These are phyloP conservation scores for Rhodotorula toruloides DNA, from an alignment of 768 basidiomycete species.

Conservation along the genomic window DNA sequence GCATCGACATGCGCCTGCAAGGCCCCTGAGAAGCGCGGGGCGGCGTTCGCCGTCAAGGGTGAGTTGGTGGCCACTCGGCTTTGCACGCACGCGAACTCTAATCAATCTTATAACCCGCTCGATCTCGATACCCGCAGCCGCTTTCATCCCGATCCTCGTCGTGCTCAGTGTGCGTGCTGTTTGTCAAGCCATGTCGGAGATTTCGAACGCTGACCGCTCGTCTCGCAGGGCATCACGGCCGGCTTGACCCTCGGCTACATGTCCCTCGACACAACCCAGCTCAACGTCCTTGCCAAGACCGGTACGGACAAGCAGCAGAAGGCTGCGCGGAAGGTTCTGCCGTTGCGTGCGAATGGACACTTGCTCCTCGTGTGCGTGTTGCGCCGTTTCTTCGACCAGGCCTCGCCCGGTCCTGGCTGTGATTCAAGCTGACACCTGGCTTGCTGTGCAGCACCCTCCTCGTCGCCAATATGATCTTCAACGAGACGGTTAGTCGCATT, in stretches of 20 bases:
- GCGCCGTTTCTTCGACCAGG: background rate
- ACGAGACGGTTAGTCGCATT: background rate
- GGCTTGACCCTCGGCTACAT: slow-evolving; percentile 79
- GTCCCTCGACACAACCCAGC: slow-evolving; percentile 86
- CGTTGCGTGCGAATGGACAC: slow-evolving; percentile 77
- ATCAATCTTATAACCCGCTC: background rate
- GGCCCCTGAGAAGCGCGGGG: background rate
- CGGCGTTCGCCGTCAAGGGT: background rate
- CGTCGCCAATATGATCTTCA: slow-evolving; percentile 23
- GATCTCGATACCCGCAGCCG: too few relatives aligned
- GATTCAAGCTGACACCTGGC: too few relatives aligned
- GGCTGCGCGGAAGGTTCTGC: slow-evolving; percentile 78
- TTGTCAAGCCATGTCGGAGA: background rate
- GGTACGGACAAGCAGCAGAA: slow-evolving; percentile 73
- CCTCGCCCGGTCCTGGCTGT: background rate
- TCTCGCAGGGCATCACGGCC: background rate
- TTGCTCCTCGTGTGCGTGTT: slow-evolving; percentile 55
- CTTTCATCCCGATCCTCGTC: slow-evolving; percentile 15
- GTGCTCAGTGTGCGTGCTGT: background rate
- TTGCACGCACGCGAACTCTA: background rate
- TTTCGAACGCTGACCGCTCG: background rate
- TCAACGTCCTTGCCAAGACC: slow-evolving; percentile 76
- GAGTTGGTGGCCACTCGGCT: background rate
- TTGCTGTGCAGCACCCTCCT: slow-evolving; percentile 42
- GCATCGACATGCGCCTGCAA: background rate